Evolutionary conservation across 805 yeast species (phyloP), one percentile per base, ranked within the genome.

Genomic region (Teunomyces cretensis): DNA sequence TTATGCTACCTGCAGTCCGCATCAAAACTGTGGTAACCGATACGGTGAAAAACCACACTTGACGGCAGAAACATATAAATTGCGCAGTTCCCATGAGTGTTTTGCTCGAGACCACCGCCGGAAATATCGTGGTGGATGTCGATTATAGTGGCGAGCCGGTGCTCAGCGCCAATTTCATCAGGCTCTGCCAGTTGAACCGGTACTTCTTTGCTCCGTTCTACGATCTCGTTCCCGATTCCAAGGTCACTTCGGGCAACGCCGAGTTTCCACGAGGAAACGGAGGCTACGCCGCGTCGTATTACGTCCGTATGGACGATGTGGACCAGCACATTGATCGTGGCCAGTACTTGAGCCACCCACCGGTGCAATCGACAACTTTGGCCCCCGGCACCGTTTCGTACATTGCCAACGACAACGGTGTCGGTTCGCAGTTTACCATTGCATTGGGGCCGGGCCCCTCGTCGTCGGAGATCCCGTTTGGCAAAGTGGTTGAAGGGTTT

Each of bases 151-250:
- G 57, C 6, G 65, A 72, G 3, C 76, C 76, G 1, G 51, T 48
- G 14, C 73, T 72, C 32, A 61, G 75, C 27, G 58, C 54, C 43
- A 78, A 78, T 54, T 82, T 83, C 55, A 46, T 83, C 32, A 76
- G 79, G 51, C 67, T 81, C 9, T 80, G 86, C 63, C 69, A 75
- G 54, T 51, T 67, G 31, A 72, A 76, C 45, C 77, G 75, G 60
- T 83, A 69, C 62, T 73, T 79, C 38, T 77, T 75, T 52, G 60
- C 75, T 13, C 81, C 82, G 5, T 73, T 83, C 43, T 66, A 67
- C 55, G 67, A 74, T 46, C 54, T 81, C 4, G 65, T 65, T 33
- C 62, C 59, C 41, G 73, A 73, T 50, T 62, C 56, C 26, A 47
- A 66, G 0, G 70, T 70, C 3, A 74, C 73, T 41, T 54, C 72